Evolutionary conservation across 2,329 filamentous ascomycete genomes (phyloP), one percentile per base, ranked within the genome.

Genomic region (Emericellopsis cladophorae): DNA sequence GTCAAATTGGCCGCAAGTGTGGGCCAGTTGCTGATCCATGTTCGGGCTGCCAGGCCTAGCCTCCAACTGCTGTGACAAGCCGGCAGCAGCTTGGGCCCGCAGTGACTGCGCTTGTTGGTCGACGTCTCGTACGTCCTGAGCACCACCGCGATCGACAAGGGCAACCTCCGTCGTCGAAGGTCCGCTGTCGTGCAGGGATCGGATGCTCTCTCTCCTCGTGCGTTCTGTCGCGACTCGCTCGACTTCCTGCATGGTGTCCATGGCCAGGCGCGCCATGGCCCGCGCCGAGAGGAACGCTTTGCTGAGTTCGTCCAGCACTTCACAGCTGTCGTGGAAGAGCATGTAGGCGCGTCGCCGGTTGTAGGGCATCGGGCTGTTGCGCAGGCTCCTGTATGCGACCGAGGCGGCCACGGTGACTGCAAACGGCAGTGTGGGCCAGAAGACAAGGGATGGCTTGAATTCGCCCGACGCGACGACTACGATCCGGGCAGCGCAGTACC

Each of bases 351-450:
- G 37, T 22, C 46, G 43, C 12, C 47, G 42, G 32, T 44, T 44
- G 35, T 49, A 46, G 36, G 50, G 42, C 18, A 49, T 45, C 22
- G 44, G 46, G 35, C 46, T 49, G 15, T 48, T 49, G 11, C 50
- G 45, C 4, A 52, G 44, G 36, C 45, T 49, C 23, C 47, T 43
- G 36, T 52, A 52, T 4, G 50, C 49, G 7, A 50, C 48, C 8
- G 48, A 49, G 21, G 49, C 40, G 9, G 49, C 49, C 26, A 51
- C 41, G 9, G 49, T 51, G 9, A 51, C 46, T 9, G 49, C 44
- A 26, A 50, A 51, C 8, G 50, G 50, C 8, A 51, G 43, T 6
- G 49, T 43, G 9, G 48, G 49, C 48, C 50, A 50, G 44, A 45
- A 48, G 12, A 50, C 41, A 9, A 52, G 37, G 15, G 49, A 49